A percentile compares a stretch with the other conserved stretches of the same genome.
phyloP scores from a whole-genome alignment of 2,329 filamentous ascomycete species.

The Dactylella cylindrospora region DNA sequence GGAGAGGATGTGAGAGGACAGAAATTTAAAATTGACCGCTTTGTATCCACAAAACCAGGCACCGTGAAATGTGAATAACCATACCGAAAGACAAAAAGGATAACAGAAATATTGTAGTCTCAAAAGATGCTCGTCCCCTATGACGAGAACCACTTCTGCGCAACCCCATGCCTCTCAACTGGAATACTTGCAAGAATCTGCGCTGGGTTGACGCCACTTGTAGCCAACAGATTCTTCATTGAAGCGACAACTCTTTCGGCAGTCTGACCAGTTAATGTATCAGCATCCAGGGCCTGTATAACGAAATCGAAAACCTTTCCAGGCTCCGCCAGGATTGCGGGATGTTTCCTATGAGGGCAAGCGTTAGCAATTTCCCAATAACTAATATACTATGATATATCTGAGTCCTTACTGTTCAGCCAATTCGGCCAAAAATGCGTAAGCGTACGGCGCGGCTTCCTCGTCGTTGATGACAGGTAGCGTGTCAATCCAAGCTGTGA shows the following conservation, averaged over 20 bases:
- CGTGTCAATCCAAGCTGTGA: conserved; percentile 84
- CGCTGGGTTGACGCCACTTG: conserved; percentile 72
- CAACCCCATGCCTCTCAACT: conserved; percentile 76
- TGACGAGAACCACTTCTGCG: conserved; percentile 74
- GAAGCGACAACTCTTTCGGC: conserved; percentile 73
- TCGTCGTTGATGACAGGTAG: conserved; percentile 92
- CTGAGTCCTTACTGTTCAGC: conserved; percentile 80
- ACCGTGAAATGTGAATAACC: too few species aligned
- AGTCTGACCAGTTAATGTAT: conserved; percentile 82
- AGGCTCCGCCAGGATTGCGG: conserved; percentile 73
- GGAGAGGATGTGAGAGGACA: too few species aligned
- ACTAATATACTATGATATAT: conserved; percentile 29
- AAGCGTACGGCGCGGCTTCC: conserved; percentile 94
- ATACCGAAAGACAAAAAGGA: too few species aligned
- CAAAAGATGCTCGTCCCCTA: too few species aligned
- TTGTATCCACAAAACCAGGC: too few species aligned
- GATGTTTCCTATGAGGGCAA: conserved; percentile 70
- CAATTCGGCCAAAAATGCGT: conserved; percentile 84
- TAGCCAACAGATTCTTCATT: conserved; percentile 74
- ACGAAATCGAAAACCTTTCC: conserved; percentile 82
- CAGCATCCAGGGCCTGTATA: conserved; percentile 83
- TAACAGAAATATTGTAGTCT: too few species aligned
- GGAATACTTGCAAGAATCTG: conserved; percentile 74
- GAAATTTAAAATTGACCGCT: too few species aligned
- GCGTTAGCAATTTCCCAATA: conserved; percentile 48